A percentile compares a stretch with the other conserved stretches of the same genome.
Evolutionary conservation across 2,329 filamentous ascomycete species (phyloP).

Genomic region (Pyrenophora teres): DNA sequence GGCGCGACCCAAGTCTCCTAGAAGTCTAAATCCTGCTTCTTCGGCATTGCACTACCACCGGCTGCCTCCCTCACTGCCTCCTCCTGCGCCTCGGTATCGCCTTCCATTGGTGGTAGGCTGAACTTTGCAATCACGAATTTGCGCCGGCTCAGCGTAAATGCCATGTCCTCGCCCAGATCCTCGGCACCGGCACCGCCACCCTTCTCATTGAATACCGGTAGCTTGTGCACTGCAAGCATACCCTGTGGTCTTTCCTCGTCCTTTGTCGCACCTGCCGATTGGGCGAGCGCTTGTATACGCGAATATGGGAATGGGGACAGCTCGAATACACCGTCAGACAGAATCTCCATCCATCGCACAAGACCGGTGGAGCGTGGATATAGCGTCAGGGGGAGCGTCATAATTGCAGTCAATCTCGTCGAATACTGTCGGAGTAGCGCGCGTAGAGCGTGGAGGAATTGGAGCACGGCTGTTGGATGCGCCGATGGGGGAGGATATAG

Average conservation of each 20-base stretch:
- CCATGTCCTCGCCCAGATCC: constrained; percentile 78
- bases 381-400: constrained; percentile 79
- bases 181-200: constrained; percentile 73
- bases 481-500: constrained; percentile 73
- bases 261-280: constrained; percentile 57
- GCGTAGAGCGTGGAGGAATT: constrained; percentile 79
- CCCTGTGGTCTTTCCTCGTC: constrained; percentile 82
- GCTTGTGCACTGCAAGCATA: constrained; percentile 77
- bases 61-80: constrained; percentile 44
- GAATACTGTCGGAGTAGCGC: constrained; percentile 72
- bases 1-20: constrained; percentile 14
- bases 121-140: constrained; percentile 87
- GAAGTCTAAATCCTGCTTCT: constrained; percentile 70
- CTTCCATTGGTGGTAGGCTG: constrained; percentile 83
- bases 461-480: constrained; percentile 73
- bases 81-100: constrained; percentile 67
- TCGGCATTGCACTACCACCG: constrained; percentile 58
- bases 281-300: constrained; percentile 56
- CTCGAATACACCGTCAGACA: constrained; percentile 86
- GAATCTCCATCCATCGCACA: constrained; percentile 81
- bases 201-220: constrained; percentile 86
- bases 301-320: constrained; percentile 72
- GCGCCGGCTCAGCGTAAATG: constrained; percentile 83
- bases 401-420: constrained; percentile 69
- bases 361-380: constrained; percentile 77